Evolutionary conservation across 2,329 filamentous ascomycete species (phyloP).

Genomic region (Bimuria novae-zelandiae): DNA sequence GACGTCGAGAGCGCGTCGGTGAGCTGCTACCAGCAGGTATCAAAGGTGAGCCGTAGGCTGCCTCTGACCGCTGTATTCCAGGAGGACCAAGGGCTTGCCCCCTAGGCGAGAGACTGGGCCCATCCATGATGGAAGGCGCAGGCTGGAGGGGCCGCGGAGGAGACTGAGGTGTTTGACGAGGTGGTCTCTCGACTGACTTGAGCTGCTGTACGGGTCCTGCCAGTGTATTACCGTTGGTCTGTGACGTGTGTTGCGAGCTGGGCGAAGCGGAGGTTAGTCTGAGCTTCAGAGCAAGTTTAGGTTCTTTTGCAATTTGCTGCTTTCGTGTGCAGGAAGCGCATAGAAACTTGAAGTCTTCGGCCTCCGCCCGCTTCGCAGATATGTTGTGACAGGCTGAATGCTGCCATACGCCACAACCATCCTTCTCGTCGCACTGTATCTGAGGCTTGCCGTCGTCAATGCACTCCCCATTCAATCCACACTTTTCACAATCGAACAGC

Average conservation of each 20-base stretch:
- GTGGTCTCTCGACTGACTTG: constrained; percentile 29
- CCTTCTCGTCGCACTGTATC: constrained; percentile 76
- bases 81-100: constrained; percentile 51
- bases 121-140: constrained; percentile 44
- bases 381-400: constrained; percentile 92
- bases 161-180: constrained; percentile 18
- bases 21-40: constrained; percentile 34
- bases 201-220: constrained; percentile 15
- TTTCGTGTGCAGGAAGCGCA: constrained; percentile 77
- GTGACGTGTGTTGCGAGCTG: constrained; percentile 18
- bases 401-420: constrained; percentile 89
- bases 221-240: constrained; percentile 25
- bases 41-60: constrained; percentile 40
- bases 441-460: constrained; percentile 90
- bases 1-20: constrained; percentile 29
- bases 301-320: constrained; percentile 64
- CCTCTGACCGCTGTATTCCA: constrained; percentile 45
- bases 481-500: constrained; percentile 90
- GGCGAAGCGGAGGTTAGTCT: constrained; percentile 58
- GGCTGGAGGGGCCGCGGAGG: constrained; percentile 26
- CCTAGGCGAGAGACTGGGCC: constrained; percentile 51
- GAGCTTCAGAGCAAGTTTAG: constrained; percentile 67
- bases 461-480: constrained; percentile 86
- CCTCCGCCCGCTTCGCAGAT: constrained; percentile 77
- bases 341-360: constrained; percentile 88